These are phyloP conservation scores for Pleurotus tuber-regium DNA, from an alignment of 768 basidiomycete genomes.

Conservation along the genomic window DNA sequence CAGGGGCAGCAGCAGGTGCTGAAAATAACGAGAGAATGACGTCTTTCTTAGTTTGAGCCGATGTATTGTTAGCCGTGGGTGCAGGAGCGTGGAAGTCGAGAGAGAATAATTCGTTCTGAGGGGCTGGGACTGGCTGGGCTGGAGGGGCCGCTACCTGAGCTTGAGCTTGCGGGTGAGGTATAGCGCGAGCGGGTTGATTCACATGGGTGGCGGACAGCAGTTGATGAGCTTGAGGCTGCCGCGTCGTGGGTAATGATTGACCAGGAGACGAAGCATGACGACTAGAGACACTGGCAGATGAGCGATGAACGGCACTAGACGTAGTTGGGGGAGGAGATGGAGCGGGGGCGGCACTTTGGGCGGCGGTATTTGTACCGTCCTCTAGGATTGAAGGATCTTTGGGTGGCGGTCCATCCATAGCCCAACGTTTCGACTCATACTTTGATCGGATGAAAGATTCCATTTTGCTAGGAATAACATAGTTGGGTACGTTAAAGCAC, in stretches of 20 bases:
- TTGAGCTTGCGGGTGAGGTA: conserved; percentile 18
- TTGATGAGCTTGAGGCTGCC: conserved; percentile 53
- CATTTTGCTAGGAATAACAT: conserved; percentile 89
- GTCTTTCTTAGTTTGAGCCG: conserved; percentile 55
- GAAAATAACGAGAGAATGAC: conserved; percentile 83
- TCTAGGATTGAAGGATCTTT: conserved; percentile 80
- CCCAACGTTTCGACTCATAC: conserved; percentile 93
- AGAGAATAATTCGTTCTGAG: conserved; percentile 71
- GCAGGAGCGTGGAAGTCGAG: conserved; percentile 80
- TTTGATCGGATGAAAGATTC: conserved; percentile 97
- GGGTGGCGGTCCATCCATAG: conserved; percentile 84
- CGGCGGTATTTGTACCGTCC: conserved; percentile 25
- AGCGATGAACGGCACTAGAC: conserved; percentile 16
- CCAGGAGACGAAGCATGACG: background rate
- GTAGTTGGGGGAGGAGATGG: conserved; percentile 26
- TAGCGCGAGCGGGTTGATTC: conserved; percentile 12
- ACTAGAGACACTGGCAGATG: conserved; percentile 3
- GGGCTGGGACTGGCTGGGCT: conserved; percentile 29
- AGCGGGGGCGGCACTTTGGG: conserved; percentile 23
- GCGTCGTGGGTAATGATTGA: conserved; percentile 23
- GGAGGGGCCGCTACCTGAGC: conserved; percentile 26
- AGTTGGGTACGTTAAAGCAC: background rate
- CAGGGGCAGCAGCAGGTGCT: conserved; percentile 32
- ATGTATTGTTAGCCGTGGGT: conserved; percentile 24
- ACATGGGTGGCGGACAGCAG: conserved; percentile 42